Conservation (phyloP, 2,329 filamentous ascomycete species). For the Colletotrichum cuscutae region DNA sequence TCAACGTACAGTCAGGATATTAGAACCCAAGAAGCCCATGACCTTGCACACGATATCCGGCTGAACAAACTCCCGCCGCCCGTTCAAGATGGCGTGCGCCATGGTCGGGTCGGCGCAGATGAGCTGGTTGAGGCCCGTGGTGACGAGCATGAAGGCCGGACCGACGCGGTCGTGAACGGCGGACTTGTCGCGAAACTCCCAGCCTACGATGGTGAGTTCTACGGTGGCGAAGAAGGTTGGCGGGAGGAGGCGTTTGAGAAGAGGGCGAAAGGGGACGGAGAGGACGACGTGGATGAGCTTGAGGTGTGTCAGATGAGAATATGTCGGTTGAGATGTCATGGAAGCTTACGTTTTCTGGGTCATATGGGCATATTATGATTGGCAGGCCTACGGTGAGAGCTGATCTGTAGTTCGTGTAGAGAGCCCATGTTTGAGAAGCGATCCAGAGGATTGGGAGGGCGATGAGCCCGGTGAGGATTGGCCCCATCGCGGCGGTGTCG, state of each 20-base stretch:
- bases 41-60: slow-evolving; percentile 40
- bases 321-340: too few relatives aligned
- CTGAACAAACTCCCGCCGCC: slow-evolving; percentile 48
- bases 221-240: slow-evolving; percentile 38
- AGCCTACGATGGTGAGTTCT: slow-evolving; percentile 43
- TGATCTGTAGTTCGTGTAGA: neutral
- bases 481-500: neutral
- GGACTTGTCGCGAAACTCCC: slow-evolving; percentile 44
- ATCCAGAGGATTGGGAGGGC: neutral
- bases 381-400: neutral
- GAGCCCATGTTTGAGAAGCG: slow-evolving; percentile 20
- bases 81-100: slow-evolving; percentile 42
- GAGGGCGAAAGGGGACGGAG: slow-evolving; percentile 36
- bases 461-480: neutral
- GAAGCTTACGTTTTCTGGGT: neutral
- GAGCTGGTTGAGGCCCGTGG: slow-evolving; percentile 34
- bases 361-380: neutral
- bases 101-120: slow-evolving; percentile 45
- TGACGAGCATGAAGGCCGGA: slow-evolving; percentile 45
- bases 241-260: slow-evolving; percentile 41
- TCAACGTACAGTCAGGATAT: slow-evolving; percentile 44
- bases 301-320: neutral
- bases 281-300: slow-evolving; percentile 32
- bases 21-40: slow-evolving; percentile 46
- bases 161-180: slow-evolving; percentile 42